phyloP scores from a whole-genome alignment of 768 basidiomycete genomes.

The Collybia sordida region DNA sequence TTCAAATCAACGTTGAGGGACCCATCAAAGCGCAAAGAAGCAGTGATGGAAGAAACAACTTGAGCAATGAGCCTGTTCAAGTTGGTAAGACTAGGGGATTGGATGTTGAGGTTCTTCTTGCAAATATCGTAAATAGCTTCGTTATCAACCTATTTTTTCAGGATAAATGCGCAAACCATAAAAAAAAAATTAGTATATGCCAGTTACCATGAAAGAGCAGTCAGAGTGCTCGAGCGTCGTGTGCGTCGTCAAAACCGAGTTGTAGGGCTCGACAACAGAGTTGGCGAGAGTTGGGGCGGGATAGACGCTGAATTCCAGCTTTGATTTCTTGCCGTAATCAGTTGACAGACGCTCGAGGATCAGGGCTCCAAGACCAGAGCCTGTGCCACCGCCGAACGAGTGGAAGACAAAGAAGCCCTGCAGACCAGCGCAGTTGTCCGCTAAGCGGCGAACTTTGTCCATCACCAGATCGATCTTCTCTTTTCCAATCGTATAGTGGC shows the following conservation, averaged over 20 bases:
- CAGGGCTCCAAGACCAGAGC: slow-evolving; percentile 96
- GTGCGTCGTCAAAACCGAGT: slow-evolving; percentile 95
- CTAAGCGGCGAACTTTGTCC: slow-evolving; percentile 92
- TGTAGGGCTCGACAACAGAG: slow-evolving; percentile 98
- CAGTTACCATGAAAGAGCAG: slow-evolving; percentile 94
- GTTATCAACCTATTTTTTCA: slow-evolving; percentile 62
- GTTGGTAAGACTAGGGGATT: slow-evolving; percentile 88
- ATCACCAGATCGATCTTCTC: slow-evolving; percentile 95
- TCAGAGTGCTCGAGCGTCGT: slow-evolving; percentile 98
- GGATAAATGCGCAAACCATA: slow-evolving; percentile 5
- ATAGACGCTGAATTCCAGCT: slow-evolving; percentile 97
- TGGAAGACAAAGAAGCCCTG: slow-evolving; percentile 99
- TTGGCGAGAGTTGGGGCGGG: slow-evolving; percentile 91
- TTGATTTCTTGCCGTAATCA: slow-evolving; percentile 99
- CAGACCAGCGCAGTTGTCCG: slow-evolving; percentile 95
- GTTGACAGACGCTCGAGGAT: slow-evolving; percentile 93
- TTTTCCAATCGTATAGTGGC: slow-evolving; percentile 98
- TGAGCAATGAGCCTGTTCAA: slow-evolving; percentile 97
- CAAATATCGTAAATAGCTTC: slow-evolving; percentile 98
- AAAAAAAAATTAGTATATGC: not conserved
- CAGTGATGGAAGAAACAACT: slow-evolving; percentile 97
- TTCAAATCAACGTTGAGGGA: slow-evolving; percentile 96
- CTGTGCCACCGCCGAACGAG: slow-evolving; percentile 99
- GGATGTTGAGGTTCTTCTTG: slow-evolving; percentile 89
- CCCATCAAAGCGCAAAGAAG: slow-evolving; percentile 95